Conservation (phyloP, 208 protist species). For the Leishmania guyanensis region DNA sequence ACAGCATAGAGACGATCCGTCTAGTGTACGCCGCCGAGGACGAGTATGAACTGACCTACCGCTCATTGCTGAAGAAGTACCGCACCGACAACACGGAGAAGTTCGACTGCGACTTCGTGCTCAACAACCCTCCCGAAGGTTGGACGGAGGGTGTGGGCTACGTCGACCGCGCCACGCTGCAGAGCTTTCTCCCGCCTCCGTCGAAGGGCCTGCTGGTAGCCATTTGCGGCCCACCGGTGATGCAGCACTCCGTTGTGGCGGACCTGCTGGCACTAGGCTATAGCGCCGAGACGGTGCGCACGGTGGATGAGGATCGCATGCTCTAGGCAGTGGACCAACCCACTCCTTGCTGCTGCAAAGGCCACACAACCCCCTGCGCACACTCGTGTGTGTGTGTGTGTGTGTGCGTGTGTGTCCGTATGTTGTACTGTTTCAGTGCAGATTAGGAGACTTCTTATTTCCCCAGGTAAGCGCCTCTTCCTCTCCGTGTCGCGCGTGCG, state of each 20-base stretch:
- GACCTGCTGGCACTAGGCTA: slow-evolving; percentile 58
- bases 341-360: not conserved
- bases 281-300: slow-evolving; percentile 58
- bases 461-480: not conserved
- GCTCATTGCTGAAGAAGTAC: slow-evolving; percentile 41
- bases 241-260: slow-evolving; percentile 68
- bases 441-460: not conserved
- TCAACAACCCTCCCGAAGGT: slow-evolving; percentile 63
- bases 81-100: slow-evolving; percentile 49
- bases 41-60: slow-evolving; percentile 67
- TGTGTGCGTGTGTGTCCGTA: slow-evolving; percentile 11
- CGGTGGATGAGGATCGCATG: slow-evolving; percentile 56
- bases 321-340: slow-evolving; percentile 20
- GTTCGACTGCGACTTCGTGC: slow-evolving; percentile 64
- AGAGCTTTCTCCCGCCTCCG: slow-evolving; percentile 44
- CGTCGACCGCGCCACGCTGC: slow-evolving; percentile 50
- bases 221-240: slow-evolving; percentile 80
- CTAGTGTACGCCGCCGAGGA: slow-evolving; percentile 78
- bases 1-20: slow-evolving; percentile 52
- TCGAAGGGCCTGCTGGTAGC: slow-evolving; percentile 70
- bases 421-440: not conserved
- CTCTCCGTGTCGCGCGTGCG: not conserved
- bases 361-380: not conserved
- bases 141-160: slow-evolving; percentile 75
- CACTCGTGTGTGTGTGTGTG: not conserved